These are phyloP conservation scores for Coriaria nepalensis DNA, from an alignment of 306 rosid species.

Conservation along the genomic window DNA sequence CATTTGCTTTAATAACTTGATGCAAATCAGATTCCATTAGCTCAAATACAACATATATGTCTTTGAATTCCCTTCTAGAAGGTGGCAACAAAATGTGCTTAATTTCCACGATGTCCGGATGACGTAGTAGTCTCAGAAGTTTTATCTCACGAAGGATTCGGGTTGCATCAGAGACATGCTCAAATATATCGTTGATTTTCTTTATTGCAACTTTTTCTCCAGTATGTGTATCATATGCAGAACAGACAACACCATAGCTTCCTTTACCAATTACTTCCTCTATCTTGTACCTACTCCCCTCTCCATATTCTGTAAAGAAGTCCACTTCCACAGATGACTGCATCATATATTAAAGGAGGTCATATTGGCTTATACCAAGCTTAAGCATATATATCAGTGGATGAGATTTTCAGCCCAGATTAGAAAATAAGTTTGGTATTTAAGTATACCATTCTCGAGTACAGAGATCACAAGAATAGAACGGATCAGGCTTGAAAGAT, in stretches of 20 bases:
- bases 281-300: conserved; percentile 90
- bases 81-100: conserved; percentile 97
- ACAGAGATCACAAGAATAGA: too few relatives aligned
- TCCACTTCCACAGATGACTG: conserved; percentile 85
- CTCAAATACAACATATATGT: conserved; percentile 94
- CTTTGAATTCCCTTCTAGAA: conserved; percentile 97
- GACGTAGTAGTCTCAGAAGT: conserved; percentile 89
- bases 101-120: conserved; percentile 97
- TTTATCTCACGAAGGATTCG: conserved; percentile 98
- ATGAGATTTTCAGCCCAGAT: background rate
- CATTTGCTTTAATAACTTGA: conserved; percentile 99
- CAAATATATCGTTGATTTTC: conserved; percentile 96
- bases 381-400: conserved; percentile 6
- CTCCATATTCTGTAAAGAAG: conserved; percentile 97
- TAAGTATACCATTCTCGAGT: too few relatives aligned
- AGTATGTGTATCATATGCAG: conserved; percentile 81
- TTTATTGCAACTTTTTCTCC: conserved; percentile 96
- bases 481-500: too few relatives aligned
- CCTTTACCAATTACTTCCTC: conserved; percentile 99
- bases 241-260: conserved; percentile 98
- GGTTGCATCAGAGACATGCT: conserved; percentile 96
- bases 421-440: too few relatives aligned
- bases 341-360: conserved; percentile 5
- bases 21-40: conserved; percentile 99
- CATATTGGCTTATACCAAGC: conserved; percentile 1